Conservation (phyloP, 306 rosid genomes). For the Cicer judaicum region DNA sequence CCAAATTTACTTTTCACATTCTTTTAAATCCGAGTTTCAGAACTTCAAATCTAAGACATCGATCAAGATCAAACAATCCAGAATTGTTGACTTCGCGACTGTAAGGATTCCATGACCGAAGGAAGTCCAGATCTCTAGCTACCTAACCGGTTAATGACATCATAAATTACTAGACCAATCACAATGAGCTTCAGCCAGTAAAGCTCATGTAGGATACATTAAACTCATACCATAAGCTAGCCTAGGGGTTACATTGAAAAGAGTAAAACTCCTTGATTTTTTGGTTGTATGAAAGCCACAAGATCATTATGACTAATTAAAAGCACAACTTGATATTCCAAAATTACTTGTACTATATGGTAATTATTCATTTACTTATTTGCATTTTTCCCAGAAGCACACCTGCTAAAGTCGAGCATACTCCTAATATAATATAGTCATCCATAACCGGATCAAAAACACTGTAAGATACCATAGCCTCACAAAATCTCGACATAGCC, state of each 20-base stretch:
- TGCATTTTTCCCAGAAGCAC: neutral
- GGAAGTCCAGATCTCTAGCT: neutral
- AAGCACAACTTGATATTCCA: constrained; percentile 19
- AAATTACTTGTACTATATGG: constrained; percentile 27
- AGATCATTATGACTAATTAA: neutral
- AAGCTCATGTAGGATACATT: constrained; percentile 19
- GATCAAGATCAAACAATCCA: neutral
- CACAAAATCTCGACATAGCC: constrained; percentile 19
- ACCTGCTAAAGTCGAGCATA: neutral
- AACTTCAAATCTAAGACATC: neutral
- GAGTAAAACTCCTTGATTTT: neutral
- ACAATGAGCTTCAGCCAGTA: constrained; percentile 28
- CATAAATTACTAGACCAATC: constrained; percentile 1
- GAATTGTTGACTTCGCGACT: neutral
- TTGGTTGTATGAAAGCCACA: constrained; percentile 1
- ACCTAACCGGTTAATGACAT: neutral
- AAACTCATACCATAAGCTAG: constrained; percentile 16
- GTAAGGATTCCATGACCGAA: neutral
- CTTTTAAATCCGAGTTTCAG: neutral
- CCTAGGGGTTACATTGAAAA: constrained; percentile 11
- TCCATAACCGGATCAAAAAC: constrained; percentile 17
- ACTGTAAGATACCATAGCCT: constrained; percentile 10
- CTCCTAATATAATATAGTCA: constrained; percentile 20
- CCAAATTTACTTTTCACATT: neutral
- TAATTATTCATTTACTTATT: constrained; percentile 3